Conservation (phyloP, 805 yeast genomes). For the Dipodascus geniculatus region DNA sequence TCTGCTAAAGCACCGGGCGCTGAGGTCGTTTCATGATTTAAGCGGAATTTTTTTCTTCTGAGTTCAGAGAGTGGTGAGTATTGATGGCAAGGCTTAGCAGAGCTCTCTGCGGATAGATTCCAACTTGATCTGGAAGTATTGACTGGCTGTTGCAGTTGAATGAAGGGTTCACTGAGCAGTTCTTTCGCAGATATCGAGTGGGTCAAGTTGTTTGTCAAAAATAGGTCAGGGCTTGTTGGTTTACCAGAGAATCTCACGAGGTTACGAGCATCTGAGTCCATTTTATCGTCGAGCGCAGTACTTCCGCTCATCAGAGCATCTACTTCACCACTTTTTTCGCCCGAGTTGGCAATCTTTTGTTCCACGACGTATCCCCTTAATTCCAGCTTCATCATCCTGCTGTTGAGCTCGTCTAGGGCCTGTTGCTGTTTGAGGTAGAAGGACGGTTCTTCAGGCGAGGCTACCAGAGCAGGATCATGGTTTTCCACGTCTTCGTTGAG, state of each 20-base stretch:
- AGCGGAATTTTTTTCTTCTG: background rate
- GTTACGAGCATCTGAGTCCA: background rate
- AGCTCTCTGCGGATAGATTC: background rate
- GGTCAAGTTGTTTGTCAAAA: background rate
- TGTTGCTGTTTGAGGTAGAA: background rate
- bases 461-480: background rate
- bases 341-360: background rate
- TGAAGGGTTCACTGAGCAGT: background rate
- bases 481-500: background rate
- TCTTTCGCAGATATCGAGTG: background rate
- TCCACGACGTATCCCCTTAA: background rate
- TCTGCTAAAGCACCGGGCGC: background rate
- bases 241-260: background rate
- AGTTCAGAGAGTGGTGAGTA: background rate
- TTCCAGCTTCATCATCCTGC: background rate
- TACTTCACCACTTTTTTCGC: background rate
- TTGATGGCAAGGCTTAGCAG: background rate
- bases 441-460: background rate
- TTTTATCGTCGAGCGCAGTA: background rate
- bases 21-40: background rate
- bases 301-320: background rate
- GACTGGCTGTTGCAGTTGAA: background rate
- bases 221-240: background rate
- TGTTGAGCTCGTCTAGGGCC: background rate
- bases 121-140: background rate